Conservation (phyloP, 768 basidiomycete genomes). For the Dendrothele bispora region DNA sequence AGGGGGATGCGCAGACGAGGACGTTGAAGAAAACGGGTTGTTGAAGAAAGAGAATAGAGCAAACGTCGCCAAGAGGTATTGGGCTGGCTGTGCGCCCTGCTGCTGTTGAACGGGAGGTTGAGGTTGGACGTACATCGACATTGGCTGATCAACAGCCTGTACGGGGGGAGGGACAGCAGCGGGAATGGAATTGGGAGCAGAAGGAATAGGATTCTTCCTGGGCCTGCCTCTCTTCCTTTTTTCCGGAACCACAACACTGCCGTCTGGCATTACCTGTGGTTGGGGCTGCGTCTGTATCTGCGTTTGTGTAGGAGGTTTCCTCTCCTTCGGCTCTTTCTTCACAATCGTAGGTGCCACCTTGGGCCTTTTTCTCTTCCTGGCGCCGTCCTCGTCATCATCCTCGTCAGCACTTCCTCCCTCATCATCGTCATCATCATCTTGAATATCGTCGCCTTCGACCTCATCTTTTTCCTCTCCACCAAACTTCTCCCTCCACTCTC, state of each 20-base stretch:
- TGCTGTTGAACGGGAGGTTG: conserved; percentile 5
- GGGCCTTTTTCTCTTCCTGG: conserved; percentile 62
- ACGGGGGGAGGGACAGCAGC: conserved; percentile 23
- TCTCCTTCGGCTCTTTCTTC: conserved; percentile 43
- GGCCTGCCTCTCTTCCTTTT: conserved; percentile 86
- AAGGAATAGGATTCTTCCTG: conserved; percentile 62
- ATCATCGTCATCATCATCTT: conserved; percentile 38
- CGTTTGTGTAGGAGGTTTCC: conserved; percentile 34
- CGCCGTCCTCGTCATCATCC: conserved; percentile 51
- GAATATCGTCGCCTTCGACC: conserved; percentile 51
- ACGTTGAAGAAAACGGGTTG: conserved; percentile 56
- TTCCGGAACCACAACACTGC: conserved; percentile 46
- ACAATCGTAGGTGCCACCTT: conserved; percentile 43
- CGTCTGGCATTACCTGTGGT: conserved; percentile 24
- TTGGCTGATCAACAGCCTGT: conserved; percentile 14
- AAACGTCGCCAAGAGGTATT: conserved; percentile 81
- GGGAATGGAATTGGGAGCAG: too few relatives aligned
- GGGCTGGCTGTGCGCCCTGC: conserved; percentile 39
- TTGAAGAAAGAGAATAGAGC: conserved; percentile 88
- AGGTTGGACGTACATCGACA: conserved; percentile 1
- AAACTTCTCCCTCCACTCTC: conserved; percentile 69
- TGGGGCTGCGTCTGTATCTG: conserved; percentile 21
- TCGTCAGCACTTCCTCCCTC: conserved; percentile 43
- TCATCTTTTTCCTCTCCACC: conserved; percentile 78
- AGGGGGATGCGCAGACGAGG: conserved; percentile 19